Evolutionary conservation across 345 rosid genomes (phyloP).

Genomic region (Jatropha curcas): DNA sequence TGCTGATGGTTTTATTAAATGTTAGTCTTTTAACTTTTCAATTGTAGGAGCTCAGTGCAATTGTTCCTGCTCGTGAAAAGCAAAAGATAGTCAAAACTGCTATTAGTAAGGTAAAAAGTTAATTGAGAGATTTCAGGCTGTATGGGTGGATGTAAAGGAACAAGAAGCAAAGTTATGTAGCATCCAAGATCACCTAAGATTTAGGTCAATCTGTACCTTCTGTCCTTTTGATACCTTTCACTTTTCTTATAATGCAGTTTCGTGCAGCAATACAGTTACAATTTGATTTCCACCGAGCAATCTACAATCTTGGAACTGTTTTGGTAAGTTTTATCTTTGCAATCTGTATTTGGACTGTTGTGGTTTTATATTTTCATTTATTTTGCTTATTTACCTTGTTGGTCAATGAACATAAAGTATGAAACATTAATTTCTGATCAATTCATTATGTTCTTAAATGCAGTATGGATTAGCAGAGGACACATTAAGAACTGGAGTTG

Average conservation of each 20-base stretch:
- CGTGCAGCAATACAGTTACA: constrained; percentile 94
- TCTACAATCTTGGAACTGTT: constrained; percentile 98
- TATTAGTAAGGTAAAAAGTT: constrained; percentile 78
- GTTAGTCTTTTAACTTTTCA: constrained; percentile 19
- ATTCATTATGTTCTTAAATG: constrained; percentile 17
- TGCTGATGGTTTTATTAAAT: constrained; percentile 11
- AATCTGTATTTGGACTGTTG: constrained; percentile 3
- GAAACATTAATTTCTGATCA: constrained; percentile 2
- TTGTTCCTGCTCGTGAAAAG: constrained; percentile 93
- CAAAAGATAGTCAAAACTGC: constrained; percentile 89
- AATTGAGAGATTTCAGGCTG: constrained; percentile 32
- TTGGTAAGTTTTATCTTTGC: constrained; percentile 58
- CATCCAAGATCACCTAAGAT: constrained; percentile 23
- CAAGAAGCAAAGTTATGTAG: constrained; percentile 28
- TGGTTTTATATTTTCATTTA: neutral
- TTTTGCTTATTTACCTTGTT: neutral
- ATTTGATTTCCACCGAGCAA: constrained; percentile 96
- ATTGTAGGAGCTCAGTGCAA: constrained; percentile 89
- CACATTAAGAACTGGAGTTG: constrained; percentile 78
- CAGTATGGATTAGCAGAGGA: constrained; percentile 99
- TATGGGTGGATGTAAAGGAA: constrained; percentile 28
- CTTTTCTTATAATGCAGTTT: constrained; percentile 56
- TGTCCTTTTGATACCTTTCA: constrained; percentile 16
- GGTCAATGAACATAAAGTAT: constrained; percentile 8
- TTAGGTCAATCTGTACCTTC: constrained; percentile 13